Percentiles rank a stretch among this genome's conserved stretches.
Conservation (phyloP, 129 eudicot species). For the Pittosporum tobira region DNA sequence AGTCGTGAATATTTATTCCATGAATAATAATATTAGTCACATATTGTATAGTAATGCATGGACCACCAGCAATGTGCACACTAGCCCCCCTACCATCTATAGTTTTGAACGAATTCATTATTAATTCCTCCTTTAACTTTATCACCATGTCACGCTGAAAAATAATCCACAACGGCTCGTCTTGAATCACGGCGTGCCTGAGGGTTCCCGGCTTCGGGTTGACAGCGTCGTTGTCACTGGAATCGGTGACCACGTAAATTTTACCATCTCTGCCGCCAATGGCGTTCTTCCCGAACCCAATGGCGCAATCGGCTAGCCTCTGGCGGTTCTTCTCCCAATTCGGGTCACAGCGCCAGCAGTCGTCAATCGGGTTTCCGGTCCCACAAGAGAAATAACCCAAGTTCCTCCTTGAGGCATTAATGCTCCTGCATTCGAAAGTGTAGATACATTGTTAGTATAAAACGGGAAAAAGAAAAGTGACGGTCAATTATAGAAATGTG, state of each 20-base stretch:
- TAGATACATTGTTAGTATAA: background rate
- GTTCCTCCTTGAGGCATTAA: constrained; percentile 11
- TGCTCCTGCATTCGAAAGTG: constrained; percentile 6
- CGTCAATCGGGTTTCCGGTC: constrained; percentile 70
- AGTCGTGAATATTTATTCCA: constrained; percentile 33
- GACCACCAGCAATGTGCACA: constrained; percentile 52
- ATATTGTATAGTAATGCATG: constrained; percentile 48
- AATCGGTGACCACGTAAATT: constrained; percentile 40
- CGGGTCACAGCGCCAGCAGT: constrained; percentile 70
- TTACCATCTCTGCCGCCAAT: constrained; percentile 51
- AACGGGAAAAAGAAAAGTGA: too few relatives aligned
- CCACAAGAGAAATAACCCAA: constrained; percentile 20
- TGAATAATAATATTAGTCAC: constrained; percentile 53
- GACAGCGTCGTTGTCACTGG: constrained; percentile 35
- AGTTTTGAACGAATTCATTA: constrained; percentile 46
- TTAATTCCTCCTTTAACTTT: constrained; percentile 45
- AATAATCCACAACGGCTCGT: constrained; percentile 56
- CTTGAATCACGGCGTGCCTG: constrained; percentile 49
- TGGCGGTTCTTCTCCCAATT: constrained; percentile 43
- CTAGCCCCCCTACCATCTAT: constrained; percentile 59
- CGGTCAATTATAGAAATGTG: too few relatives aligned
- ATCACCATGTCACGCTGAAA: constrained; percentile 50
- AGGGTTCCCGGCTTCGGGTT: constrained; percentile 60
- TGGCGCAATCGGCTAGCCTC: constrained; percentile 50
- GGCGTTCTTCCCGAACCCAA: constrained; percentile 52